Percentiles rank a stretch among this genome's conserved stretches.
These are phyloP conservation scores for Fusarium compactum DNA, from an alignment of 2,329 filamentous ascomycete genomes.

Conservation along the genomic window DNA sequence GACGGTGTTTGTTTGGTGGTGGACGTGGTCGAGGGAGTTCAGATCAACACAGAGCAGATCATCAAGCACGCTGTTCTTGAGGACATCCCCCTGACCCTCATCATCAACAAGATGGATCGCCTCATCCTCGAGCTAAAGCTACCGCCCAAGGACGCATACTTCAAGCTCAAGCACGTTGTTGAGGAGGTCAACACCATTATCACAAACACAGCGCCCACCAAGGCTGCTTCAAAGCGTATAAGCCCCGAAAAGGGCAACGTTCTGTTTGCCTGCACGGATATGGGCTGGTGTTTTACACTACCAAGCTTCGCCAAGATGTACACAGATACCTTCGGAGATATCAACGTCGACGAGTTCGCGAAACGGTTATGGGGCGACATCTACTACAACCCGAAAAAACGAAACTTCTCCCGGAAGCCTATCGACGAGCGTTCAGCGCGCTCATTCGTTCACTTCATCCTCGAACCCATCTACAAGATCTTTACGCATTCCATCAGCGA, in stretches of 20 bases:
- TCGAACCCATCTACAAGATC: conserved; percentile 98
- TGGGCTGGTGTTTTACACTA: conserved; percentile 97
- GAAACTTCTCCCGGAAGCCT: conserved; percentile 90
- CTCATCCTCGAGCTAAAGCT: conserved; percentile 94
- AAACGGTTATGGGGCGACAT: conserved; percentile 94
- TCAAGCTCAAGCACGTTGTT: conserved; percentile 98
- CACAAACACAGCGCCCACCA: conserved; percentile 84
- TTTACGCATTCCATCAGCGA: conserved; percentile 96
- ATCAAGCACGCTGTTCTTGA: conserved; percentile 96
- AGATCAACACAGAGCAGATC: conserved; percentile 95
- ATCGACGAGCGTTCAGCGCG: conserved; percentile 83
- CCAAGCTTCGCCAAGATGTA: conserved; percentile 98
- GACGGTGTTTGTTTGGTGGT: conserved; percentile 95
- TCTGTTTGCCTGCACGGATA: conserved; percentile 91
- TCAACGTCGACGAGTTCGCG: conserved; percentile 87
- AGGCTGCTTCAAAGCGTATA: conserved; percentile 81
- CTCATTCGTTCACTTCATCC: conserved; percentile 92
- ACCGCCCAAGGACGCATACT: conserved; percentile 95
- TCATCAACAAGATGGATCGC: conserved; percentile 98
- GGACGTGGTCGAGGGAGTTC: conserved; percentile 98
- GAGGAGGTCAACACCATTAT: conserved; percentile 98
- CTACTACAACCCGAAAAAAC: conserved; percentile 91
- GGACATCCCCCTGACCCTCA: conserved; percentile 86
- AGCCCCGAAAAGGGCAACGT: conserved; percentile 98
- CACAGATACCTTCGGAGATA: conserved; percentile 83